These are phyloP conservation scores for Neopestalotiopsis sp. DNA, from an alignment of 2,329 filamentous ascomycete genomes.

Conservation along the genomic window DNA sequence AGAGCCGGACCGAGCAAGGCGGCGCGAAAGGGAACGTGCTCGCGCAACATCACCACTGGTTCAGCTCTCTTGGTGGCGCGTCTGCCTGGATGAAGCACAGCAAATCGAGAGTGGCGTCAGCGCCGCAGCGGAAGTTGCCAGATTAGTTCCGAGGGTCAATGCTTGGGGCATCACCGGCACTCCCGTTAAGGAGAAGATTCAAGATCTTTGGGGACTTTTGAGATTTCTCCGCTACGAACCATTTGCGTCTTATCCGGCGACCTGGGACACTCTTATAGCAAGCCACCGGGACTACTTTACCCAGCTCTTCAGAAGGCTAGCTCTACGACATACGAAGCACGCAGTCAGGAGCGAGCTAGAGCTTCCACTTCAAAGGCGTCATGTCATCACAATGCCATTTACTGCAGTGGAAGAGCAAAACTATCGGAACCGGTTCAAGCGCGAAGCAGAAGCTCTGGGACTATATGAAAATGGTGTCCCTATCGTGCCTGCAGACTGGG, in stretches of 20 bases:
- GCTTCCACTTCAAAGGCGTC: constrained; percentile 82
- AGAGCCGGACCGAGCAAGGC: constrained; percentile 70
- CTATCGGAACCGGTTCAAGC: constrained; percentile 76
- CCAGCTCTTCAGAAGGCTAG: constrained; percentile 71
- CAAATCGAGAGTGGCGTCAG: constrained; percentile 92
- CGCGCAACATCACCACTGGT: constrained; percentile 77
- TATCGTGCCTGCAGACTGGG: constrained; percentile 61
- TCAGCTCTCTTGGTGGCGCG: constrained; percentile 85
- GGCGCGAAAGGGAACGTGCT: constrained; percentile 70
- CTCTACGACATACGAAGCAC: constrained; percentile 86
- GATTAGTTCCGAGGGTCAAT: constrained; percentile 80
- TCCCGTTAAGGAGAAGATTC: constrained; percentile 78
- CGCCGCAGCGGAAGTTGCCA: constrained; percentile 80
- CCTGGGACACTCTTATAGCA: constrained; percentile 72
- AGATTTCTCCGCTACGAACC: constrained; percentile 82
- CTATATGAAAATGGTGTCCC: constrained; percentile 70
- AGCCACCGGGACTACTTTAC: constrained; percentile 69
- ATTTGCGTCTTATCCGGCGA: constrained; percentile 65
- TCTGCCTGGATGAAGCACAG: constrained; percentile 80
- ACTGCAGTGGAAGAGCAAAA: constrained; percentile 90
- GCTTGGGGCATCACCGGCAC: constrained; percentile 94
- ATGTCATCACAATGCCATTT: constrained; percentile 89
- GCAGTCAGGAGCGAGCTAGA: constrained; percentile 77
- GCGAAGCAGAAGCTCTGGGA: constrained; percentile 74
- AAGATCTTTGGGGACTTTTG: constrained; percentile 80